phyloP scores from a whole-genome alignment of 2,329 filamentous ascomycete species.

The Periconia macrospinosa region DNA sequence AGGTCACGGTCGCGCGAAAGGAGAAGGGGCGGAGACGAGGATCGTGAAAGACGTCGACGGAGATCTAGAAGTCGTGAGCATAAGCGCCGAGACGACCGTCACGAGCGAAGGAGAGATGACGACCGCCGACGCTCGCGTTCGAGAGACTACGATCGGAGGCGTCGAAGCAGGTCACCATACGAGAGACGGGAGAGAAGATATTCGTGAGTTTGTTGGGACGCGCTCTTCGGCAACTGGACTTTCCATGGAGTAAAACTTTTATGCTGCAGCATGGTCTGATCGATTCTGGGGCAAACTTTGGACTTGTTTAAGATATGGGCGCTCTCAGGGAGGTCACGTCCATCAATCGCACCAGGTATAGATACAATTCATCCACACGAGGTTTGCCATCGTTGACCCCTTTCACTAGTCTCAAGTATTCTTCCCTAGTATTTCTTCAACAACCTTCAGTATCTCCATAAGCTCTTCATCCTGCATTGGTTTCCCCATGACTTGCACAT shows the following conservation, averaged over 20 bases:
- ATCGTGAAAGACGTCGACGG: constrained; percentile 31
- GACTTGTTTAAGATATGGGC: background rate
- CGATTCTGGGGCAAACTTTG: no score
- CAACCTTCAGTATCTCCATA: constrained; percentile 38
- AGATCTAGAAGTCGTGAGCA: constrained; percentile 35
- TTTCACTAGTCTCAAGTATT: background rate
- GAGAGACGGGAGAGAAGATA: constrained; percentile 12
- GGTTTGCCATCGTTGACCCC: background rate
- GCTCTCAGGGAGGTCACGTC: background rate
- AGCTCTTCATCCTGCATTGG: constrained; percentile 54
- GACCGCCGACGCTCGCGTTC: constrained; percentile 26
- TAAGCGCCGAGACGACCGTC: constrained; percentile 24
- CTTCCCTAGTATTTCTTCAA: constrained; percentile 22
- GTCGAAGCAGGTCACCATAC: constrained; percentile 24
- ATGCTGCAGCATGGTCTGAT: no score
- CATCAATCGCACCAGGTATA: background rate
- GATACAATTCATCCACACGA: background rate
- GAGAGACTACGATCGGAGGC: constrained; percentile 29
- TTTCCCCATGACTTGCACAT: constrained; percentile 52
- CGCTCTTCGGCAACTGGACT: no score
- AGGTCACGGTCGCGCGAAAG: constrained; percentile 34
- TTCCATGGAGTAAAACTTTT: no score
- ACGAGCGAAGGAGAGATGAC: constrained; percentile 23
- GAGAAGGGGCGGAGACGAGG: constrained; percentile 26
- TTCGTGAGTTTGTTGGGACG: background rate